These are phyloP conservation scores for Fraxinus floribunda DNA, from an alignment of 305 asterid species.

Conservation along the genomic window DNA sequence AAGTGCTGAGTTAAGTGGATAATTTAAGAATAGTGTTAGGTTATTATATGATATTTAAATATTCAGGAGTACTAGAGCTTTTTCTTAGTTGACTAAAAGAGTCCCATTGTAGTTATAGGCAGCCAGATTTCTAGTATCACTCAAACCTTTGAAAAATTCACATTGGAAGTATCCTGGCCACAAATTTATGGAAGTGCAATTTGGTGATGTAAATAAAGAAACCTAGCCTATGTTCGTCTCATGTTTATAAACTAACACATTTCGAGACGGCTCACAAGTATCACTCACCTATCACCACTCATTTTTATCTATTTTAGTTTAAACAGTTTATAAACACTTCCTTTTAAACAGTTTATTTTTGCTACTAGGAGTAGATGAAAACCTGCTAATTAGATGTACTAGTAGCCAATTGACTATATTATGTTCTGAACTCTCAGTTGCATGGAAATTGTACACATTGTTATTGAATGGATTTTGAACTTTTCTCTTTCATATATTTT, in stretches of 20 bases:
- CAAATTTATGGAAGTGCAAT: neutral
- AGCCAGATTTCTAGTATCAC: neutral
- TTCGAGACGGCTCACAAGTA: neutral
- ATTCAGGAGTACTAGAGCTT: neutral
- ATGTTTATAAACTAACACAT: neutral
- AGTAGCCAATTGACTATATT: neutral
- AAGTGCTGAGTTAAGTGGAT: neutral
- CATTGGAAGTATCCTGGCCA: neutral
- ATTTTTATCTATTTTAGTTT: neutral
- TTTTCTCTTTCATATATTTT: neutral
- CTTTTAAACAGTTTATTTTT: neutral
- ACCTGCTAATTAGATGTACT: neutral
- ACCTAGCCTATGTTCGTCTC: neutral
- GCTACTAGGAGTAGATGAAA: neutral
- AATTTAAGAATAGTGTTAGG: neutral
- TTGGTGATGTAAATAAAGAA: neutral
- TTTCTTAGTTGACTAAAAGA: neutral
- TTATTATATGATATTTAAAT: neutral
- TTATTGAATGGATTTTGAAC: neutral
- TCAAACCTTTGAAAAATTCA: neutral
- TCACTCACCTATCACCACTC: neutral
- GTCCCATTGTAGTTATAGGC: neutral
- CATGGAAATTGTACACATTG: neutral
- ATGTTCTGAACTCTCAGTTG: neutral
- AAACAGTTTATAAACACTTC: neutral